Evolutionary conservation across 2,329 filamentous ascomycete species (phyloP).

Genomic region (Dendryphion nanum): DNA sequence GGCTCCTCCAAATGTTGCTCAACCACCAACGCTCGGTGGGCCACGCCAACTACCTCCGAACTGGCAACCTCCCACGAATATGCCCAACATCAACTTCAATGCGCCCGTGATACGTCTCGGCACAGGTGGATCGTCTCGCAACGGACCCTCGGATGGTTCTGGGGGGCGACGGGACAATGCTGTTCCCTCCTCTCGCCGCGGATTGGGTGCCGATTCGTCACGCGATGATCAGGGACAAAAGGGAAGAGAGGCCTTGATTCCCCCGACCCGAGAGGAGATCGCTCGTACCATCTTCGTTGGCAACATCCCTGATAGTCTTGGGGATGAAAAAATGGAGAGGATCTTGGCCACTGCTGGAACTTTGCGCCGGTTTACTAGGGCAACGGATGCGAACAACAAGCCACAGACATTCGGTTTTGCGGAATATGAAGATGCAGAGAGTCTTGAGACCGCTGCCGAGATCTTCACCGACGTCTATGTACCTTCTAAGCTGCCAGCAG

Average conservation of each 20-base stretch:
- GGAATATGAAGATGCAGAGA: conserved; percentile 89
- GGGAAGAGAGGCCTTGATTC: conserved; percentile 67
- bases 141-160: conserved; percentile 42
- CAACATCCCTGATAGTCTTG: conserved; percentile 75
- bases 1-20: conserved; percentile 68
- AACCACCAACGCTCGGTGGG: conserved; percentile 70
- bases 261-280: conserved; percentile 86
- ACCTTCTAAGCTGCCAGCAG: conserved; percentile 63
- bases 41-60: conserved; percentile 76
- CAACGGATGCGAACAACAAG: conserved; percentile 75
- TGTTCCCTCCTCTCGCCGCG: conserved; percentile 44
- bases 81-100: conserved; percentile 98
- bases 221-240: conserved; percentile 63
- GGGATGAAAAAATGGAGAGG: conserved; percentile 75
- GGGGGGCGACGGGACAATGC: conserved; percentile 50
- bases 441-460: conserved; percentile 79
- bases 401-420: conserved; percentile 90
- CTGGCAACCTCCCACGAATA: conserved; percentile 86
- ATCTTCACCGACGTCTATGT: conserved; percentile 80
- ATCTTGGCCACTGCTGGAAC: conserved; percentile 75
- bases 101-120: conserved; percentile 94
- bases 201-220: conserved; percentile 54
- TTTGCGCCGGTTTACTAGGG: conserved; percentile 81
- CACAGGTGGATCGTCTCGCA: conserved; percentile 66
- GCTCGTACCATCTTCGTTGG: conserved; percentile 87